phyloP scores from a whole-genome alignment of 1,139 yeast genomes.

The Sugiyamaella neomexicana region DNA sequence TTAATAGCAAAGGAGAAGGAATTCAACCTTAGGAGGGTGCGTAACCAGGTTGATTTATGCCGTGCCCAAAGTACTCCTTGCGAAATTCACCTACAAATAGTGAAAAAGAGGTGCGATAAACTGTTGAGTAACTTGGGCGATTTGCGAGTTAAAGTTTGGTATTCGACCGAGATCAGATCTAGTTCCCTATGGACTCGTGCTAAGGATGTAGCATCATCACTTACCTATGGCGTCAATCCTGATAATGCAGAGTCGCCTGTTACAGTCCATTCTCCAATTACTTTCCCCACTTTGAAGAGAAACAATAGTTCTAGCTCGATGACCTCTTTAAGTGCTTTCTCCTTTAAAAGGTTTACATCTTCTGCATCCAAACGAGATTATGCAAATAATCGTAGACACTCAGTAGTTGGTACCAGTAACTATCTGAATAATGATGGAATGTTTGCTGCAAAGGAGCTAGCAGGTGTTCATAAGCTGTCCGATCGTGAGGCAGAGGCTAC shows the following conservation, averaged over 20 bases:
- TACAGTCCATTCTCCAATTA: slow-evolving; percentile 10
- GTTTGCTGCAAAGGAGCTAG: slow-evolving; percentile 38
- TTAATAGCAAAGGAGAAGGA: slow-evolving; percentile 28
- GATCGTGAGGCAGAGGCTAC: slow-evolving; percentile 42
- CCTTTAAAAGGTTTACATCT: slow-evolving; percentile 34
- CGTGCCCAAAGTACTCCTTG: slow-evolving; percentile 29
- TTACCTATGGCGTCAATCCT: slow-evolving; percentile 21
- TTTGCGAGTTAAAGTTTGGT: slow-evolving; percentile 38
- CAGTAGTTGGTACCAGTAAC: slow-evolving; percentile 27
- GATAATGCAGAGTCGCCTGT: slow-evolving; percentile 10
- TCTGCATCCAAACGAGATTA: slow-evolving; percentile 27
- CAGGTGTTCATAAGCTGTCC: slow-evolving; percentile 37
- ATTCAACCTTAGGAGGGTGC: slow-evolving; percentile 21
- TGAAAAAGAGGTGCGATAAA: slow-evolving; percentile 24
- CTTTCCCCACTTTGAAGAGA: slow-evolving; percentile 22
- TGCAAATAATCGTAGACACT: slow-evolving; percentile 33
- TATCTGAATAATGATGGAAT: slow-evolving; percentile 22
- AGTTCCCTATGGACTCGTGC: slow-evolving; percentile 37
- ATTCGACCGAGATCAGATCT: slow-evolving; percentile 38
- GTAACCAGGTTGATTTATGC: slow-evolving; percentile 26
- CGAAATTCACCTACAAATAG: slow-evolving; percentile 27
- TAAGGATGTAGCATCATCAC: slow-evolving; percentile 34
- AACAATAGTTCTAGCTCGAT: slow-evolving; percentile 30
- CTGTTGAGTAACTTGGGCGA: slow-evolving; percentile 24
- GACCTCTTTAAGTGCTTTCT: slow-evolving; percentile 29